Evolutionary conservation across 2,329 filamentous ascomycete species (phyloP).

Genomic region (Cordyceps farinosa): DNA sequence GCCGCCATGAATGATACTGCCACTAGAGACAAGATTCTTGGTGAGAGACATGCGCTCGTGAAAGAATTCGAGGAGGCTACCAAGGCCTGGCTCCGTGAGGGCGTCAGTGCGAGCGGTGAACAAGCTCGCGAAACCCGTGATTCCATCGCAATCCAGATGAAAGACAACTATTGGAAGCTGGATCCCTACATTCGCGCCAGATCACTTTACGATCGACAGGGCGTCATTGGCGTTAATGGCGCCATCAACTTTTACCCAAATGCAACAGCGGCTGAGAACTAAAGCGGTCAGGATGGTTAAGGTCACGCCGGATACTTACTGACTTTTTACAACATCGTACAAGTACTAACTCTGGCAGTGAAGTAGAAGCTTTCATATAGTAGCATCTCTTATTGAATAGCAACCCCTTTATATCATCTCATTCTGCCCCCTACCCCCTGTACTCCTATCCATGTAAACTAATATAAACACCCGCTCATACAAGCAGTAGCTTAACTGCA

Average conservation of each 20-base stretch:
- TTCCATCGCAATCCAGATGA: constrained; percentile 59
- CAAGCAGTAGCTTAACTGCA: not conserved
- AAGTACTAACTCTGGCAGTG: too few species aligned
- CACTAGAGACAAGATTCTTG: constrained; percentile 60
- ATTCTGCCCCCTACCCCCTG: not conserved
- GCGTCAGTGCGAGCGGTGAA: constrained; percentile 41
- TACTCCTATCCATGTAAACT: not conserved
- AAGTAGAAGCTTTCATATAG: not conserved
- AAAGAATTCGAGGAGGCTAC: constrained; percentile 72
- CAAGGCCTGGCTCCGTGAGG: constrained; percentile 63
- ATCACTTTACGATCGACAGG: constrained; percentile 79
- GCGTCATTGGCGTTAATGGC: constrained; percentile 65
- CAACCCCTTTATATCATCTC: not conserved
- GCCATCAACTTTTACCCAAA: constrained; percentile 65
- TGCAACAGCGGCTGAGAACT: constrained; percentile 19
- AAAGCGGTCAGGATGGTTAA: not conserved
- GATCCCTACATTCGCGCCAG: constrained; percentile 84
- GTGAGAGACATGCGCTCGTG: constrained; percentile 62
- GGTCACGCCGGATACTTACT: not conserved
- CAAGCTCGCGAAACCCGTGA: constrained; percentile 56
- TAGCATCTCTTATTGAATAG: constrained; percentile 1
- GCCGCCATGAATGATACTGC: constrained; percentile 63
- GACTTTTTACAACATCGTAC: not conserved
- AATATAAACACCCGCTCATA: not conserved
- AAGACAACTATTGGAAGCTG: constrained; percentile 78